phyloP scores from a whole-genome alignment of 768 basidiomycete genomes.

The Goffeauzyma gilvescens region DNA sequence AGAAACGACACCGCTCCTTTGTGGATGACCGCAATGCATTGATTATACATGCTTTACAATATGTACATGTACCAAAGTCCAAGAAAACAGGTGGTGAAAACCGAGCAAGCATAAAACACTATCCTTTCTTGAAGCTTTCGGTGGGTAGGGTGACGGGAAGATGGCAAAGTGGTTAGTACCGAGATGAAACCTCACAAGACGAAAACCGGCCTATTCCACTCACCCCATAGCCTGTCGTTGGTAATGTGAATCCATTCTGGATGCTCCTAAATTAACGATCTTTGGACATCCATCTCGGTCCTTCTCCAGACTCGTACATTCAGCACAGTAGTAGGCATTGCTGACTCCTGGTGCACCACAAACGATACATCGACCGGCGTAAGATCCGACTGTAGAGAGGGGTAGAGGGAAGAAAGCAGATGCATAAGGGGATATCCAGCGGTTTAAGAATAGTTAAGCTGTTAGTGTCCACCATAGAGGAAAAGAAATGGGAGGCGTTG shows the following conservation, averaged over 20 bases:
- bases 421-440: too few relatives aligned
- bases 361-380: constrained; percentile 93
- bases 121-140: constrained; percentile 5
- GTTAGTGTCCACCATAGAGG: too few relatives aligned
- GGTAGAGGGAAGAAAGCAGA: background rate
- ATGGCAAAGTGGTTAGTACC: background rate
- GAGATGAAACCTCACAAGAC: too few relatives aligned
- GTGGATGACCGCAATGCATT: too few relatives aligned
- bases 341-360: constrained; percentile 94
- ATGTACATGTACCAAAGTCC: too few relatives aligned
- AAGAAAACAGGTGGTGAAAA: too few relatives aligned
- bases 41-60: too few relatives aligned
- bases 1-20: too few relatives aligned
- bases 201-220: too few relatives aligned
- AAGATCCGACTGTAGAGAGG: constrained; percentile 36
- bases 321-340: constrained; percentile 96
- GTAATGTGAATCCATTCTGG: constrained; percentile 6
- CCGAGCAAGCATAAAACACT: too few relatives aligned
- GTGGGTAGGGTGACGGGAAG: background rate
- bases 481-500: too few relatives aligned
- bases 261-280: constrained; percentile 29
- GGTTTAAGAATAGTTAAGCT: too few relatives aligned
- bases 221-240: constrained; percentile 3
- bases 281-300: constrained; percentile 97
- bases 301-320: constrained; percentile 76